These are phyloP conservation scores for Wickerhamomyces ciferrii DNA, from an alignment of 805 yeast genomes.

Conservation along the genomic window DNA sequence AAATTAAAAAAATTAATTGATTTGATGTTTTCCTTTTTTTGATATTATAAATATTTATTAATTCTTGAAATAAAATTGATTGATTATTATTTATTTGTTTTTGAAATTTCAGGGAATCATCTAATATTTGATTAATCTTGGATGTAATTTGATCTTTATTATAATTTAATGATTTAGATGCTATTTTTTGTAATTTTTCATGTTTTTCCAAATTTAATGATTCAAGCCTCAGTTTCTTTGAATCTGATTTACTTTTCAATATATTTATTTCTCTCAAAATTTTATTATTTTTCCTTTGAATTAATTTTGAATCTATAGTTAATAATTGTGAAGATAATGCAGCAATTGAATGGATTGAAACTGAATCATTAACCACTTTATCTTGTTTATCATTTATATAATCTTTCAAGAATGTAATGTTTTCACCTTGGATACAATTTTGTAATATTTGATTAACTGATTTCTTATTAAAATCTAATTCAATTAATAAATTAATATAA, in stretches of 20 bases:
- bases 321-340: slow-evolving; percentile 18
- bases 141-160: background rate
- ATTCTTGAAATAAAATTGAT: slow-evolving; percentile 18
- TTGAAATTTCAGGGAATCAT: background rate
- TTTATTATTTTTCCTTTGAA: slow-evolving; percentile 10
- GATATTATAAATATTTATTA: slow-evolving; percentile 14
- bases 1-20: slow-evolving; percentile 10
- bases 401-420: slow-evolving; percentile 7
- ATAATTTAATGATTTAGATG: background rate
- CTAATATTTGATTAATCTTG: slow-evolving; percentile 6
- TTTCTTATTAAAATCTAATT: slow-evolving; percentile 2
- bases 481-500: slow-evolving; percentile 8
- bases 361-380: background rate
- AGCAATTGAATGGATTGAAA: slow-evolving; percentile 9
- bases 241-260: background rate
- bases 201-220: too few relatives aligned
- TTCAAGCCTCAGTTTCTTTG: background rate
- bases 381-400: slow-evolving; percentile 8
- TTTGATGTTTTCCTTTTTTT: slow-evolving; percentile 11
- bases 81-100: slow-evolving; percentile 19
- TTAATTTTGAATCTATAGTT: slow-evolving; percentile 16
- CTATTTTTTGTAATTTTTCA: too few relatives aligned
- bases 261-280: slow-evolving; percentile 6
- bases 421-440: slow-evolving; percentile 11
- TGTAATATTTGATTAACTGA: slow-evolving; percentile 10